Percentiles rank a stretch among this genome's conserved stretches.
Conservation (phyloP, 2,329 filamentous ascomycete species). For the Rhinocladiella similis region DNA sequence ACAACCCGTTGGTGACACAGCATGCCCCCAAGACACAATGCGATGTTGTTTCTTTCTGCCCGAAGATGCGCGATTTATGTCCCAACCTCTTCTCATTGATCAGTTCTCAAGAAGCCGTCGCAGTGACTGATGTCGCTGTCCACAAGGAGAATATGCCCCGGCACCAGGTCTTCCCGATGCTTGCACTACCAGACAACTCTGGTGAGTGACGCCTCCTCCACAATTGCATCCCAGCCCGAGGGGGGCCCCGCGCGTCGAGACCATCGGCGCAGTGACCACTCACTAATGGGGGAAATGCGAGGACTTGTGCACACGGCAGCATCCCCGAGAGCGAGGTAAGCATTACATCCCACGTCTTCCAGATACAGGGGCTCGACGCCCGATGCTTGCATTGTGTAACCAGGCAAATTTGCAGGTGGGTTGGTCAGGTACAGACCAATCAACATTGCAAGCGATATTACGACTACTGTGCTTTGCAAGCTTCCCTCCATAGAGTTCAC, state of each 20-base stretch:
- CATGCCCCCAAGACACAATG: not conserved
- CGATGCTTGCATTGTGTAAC: not conserved
- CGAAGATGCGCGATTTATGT: slow-evolving; percentile 16
- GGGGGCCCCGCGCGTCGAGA: not conserved
- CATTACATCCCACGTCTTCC: not conserved
- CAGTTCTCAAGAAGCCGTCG: not conserved
- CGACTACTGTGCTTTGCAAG: no score
- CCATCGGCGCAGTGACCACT: not conserved
- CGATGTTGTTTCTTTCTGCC: not conserved
- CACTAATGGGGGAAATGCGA: no score
- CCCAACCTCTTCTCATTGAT: not conserved
- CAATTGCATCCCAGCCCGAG: not conserved
- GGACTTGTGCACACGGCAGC: not conserved
- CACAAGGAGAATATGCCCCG: not conserved
- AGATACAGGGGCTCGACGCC: not conserved
- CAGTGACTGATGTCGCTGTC: slow-evolving; percentile 4
- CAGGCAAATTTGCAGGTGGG: not conserved
- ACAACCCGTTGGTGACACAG: not conserved
- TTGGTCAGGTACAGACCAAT: not conserved
- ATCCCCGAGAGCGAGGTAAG: not conserved
- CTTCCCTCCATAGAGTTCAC: not conserved
- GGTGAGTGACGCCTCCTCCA: not conserved
- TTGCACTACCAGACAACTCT: not conserved
- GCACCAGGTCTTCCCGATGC: not conserved
- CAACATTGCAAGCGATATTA: not conserved